Evolutionary conservation across 345 rosid species (phyloP).

Genomic region (Citrus sp.): DNA sequence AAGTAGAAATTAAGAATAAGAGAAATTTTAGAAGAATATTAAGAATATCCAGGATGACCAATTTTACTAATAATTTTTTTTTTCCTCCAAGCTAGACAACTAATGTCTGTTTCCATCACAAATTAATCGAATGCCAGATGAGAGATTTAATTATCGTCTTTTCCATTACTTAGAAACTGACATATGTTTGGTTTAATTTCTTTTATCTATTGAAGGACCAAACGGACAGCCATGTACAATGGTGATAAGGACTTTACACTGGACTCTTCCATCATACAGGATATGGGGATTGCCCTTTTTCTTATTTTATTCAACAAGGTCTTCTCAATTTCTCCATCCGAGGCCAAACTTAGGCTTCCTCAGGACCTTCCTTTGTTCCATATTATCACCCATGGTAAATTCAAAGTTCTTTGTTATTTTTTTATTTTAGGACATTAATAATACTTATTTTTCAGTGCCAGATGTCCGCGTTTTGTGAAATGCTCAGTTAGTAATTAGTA

Average conservation of each 20-base stretch:
- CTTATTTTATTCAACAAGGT: constrained; percentile 64
- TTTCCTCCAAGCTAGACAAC: neutral
- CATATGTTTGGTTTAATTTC: neutral
- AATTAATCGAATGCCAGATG: neutral
- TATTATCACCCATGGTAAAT: constrained; percentile 51
- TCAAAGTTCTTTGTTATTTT: neutral
- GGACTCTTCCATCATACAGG: constrained; percentile 59
- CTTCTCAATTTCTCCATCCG: constrained; percentile 53
- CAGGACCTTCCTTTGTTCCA: constrained; percentile 35
- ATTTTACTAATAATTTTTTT: neutral
- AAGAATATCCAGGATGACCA: neutral
- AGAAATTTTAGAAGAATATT: neutral
- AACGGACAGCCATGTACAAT: constrained; percentile 60
- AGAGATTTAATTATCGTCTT: neutral
- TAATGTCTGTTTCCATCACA: neutral
- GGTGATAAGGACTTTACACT: constrained; percentile 57
- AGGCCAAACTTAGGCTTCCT: constrained; percentile 41
- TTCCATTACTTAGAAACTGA: neutral
- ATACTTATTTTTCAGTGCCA: no score
- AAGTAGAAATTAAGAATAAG: neutral
- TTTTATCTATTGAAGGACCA: constrained; percentile 22
- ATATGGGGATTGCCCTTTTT: constrained; percentile 69
- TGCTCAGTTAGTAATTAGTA: no score
- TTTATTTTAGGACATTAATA: no score
- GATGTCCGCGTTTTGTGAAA: no score